Evolutionary conservation across 148 eudicot species (phyloP), one percentile per base, ranked within the genome.

Genomic region (Fallopia convolvulus): DNA sequence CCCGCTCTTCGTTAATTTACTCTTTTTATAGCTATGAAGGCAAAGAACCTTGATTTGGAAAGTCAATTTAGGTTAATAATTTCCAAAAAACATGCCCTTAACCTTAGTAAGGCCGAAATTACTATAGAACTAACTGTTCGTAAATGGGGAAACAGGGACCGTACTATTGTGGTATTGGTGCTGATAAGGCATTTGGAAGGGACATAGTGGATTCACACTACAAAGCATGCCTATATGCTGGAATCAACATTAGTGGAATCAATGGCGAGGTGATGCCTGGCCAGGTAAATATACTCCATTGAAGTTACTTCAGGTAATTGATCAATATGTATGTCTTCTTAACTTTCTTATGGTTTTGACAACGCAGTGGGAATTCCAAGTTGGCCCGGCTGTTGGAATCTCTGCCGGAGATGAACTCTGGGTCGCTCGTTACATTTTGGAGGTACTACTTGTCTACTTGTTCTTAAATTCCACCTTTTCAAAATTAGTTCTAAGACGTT

Each of bases 261-360:
- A 89, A 89, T 6, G 93, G 85, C 6, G 93, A 89, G 78, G 93
- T 89, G 49, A 89, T 89, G 93, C 93, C 93, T 2, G 93, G 90
- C 36, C 92, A 89, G 87, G 90, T 87, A 81, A 81, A 39, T 46
- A 20, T 42, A 42, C 50, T 18, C 40, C 26, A 8, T 0, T 44
- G n/a, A 17, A 3, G 11, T 33, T 33, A 68, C 5, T n/a, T 41
- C 6, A 20, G 30, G 7, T 72, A 47, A 44, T 7, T 44, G 8
- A 63, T 63, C 30, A 8, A 7, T 26, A 20, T 14, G 30, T 20
- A 0, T 30, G 72, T 30, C 2, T 18, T 26, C 2, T 20, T n/a
- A 55, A 44, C 5, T 23, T 42, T 8, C 0, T 3, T 70, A 7
- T 1, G 10, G 21, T 41, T 72, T 78, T 21, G 13, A n/a, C 78